Base-by-base conservation (phyloP, 768 basidiomycete genomes). In the Phanerochaete carnosa region DNA sequence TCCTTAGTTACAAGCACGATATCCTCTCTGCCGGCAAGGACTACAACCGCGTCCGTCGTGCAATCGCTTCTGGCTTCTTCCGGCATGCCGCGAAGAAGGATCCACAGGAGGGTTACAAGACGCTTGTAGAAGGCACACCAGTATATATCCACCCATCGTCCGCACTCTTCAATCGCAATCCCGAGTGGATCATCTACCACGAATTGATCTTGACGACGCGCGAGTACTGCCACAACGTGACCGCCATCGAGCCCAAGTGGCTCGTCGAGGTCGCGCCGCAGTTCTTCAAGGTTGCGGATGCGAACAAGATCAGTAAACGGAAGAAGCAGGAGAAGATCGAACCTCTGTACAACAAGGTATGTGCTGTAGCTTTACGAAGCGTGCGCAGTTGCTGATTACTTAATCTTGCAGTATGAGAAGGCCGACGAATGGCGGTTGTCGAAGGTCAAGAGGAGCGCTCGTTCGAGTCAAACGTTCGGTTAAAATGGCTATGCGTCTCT, bases 101-200 rank as follows among this genome's bases (percentile, higher is more conserved):
- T 69, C 92, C 93, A 4, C 93, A 94, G 70, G 96, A 98, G 72
- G 96, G 97, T 7, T 99, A 98, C 81, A 99, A 98, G 76, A 96
- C 95, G 0, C 86, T 96, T 12, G 92, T 94, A 2, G 95, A 97
- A 75, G 94, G 94, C 33, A 98, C 97, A n/a, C 97, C 96, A 0
- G 95, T 99, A 53, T 98, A 96, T 74, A 94, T 99, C 57, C 97
- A 99, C 75, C 97, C 95, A 0, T 96, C 96, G 1, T 95, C 94
- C 2, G 92, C 95, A 5, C 79, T 99, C 22, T 99, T 98, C 83
- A 98, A 99, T 71, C 88, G 95, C 39, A 89, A 90, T 39, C 97
- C 97, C 0, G 96, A 98, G 74, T 97, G 95, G 94, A 77, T 92
- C 43, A 87, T 95, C 50, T 96, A 99, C 76, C 94, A 99, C 72